A percentile compares a stretch with the other conserved stretches of the same genome.
These are phyloP conservation scores for Coelastrella sp. DNA, from an alignment of 139 green algal genomes.

Conservation along the genomic window DNA sequence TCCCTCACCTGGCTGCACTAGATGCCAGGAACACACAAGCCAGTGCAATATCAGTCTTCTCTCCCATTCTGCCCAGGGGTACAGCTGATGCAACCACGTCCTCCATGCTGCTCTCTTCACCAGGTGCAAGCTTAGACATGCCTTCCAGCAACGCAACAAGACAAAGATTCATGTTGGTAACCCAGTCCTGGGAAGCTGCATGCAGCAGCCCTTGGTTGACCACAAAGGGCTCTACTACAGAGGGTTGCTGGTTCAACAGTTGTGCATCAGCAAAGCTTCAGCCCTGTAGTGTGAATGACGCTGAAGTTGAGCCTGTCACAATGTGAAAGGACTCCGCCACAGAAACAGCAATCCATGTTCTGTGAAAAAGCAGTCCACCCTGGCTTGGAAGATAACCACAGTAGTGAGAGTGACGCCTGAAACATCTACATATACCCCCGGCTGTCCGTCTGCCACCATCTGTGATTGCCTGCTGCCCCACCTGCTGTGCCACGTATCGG, in stretches of 20 bases:
- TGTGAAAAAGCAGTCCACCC: too few species aligned
- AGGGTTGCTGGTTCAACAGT: too few species aligned
- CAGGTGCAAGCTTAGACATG: constrained; percentile 91
- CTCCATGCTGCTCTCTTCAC: constrained; percentile 52
- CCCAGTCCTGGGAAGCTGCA: not conserved
- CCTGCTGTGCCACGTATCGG: constrained; percentile 92
- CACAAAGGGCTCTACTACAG: not conserved
- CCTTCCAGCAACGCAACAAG: constrained; percentile 56
- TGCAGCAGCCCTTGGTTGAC: not conserved
- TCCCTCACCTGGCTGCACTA: constrained; percentile 57
- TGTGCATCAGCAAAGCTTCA: too few species aligned
- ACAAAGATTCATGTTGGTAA: not conserved
- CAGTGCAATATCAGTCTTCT: constrained; percentile 92
- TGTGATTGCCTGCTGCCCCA: constrained; percentile 31
- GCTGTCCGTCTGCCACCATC: not conserved
- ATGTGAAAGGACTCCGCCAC: too few species aligned
- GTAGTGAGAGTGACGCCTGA: not conserved
- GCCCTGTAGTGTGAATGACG: too few species aligned
- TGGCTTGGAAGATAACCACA: too few species aligned
- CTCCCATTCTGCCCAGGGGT: constrained; percentile 85
- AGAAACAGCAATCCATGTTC: too few species aligned
- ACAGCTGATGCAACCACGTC: constrained; percentile 64
- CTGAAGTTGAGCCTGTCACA: too few species aligned
- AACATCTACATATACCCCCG: not conserved
- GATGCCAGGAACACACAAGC: constrained; percentile 85